Percentiles rank a stretch among this genome's conserved stretches.
Evolutionary conservation across 176 grass and related monocot genomes (phyloP).

Genomic region (Avena atlantica): DNA sequence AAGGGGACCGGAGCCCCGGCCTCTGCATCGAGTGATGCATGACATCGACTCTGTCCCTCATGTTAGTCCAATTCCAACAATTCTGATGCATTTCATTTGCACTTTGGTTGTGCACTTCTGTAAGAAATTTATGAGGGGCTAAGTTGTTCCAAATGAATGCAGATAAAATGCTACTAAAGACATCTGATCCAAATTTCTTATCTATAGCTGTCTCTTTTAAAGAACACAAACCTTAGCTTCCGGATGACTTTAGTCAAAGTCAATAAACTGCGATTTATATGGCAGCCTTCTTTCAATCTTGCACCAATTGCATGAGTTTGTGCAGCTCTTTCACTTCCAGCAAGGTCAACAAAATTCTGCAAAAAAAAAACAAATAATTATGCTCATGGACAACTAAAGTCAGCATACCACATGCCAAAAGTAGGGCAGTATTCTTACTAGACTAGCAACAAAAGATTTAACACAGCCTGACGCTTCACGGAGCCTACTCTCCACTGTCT

Average conservation of each 20-base stretch:
- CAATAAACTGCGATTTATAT: slow-evolving; percentile 95
- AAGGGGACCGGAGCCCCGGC: too few species aligned
- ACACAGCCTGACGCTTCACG: slow-evolving; percentile 87
- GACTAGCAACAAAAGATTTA: slow-evolving; percentile 93
- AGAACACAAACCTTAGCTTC: slow-evolving; percentile 75
- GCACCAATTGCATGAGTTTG: slow-evolving; percentile 93
- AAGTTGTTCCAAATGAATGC: slow-evolving; percentile 38
- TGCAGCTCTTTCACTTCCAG: slow-evolving; percentile 91
- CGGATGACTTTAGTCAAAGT: slow-evolving; percentile 97
- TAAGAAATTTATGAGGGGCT: slow-evolving; percentile 7
- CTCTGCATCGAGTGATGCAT: too few species aligned
- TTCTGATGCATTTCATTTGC: slow-evolving; percentile 19
- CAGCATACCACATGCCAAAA: slow-evolving; percentile 17
- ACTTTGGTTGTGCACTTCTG: not conserved
- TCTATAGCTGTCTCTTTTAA: not conserved
- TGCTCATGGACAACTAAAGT: slow-evolving; percentile 46
- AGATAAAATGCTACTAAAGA: slow-evolving; percentile 12
- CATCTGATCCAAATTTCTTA: slow-evolving; percentile 12
- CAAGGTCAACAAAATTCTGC: slow-evolving; percentile 99
- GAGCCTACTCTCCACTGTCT: slow-evolving; percentile 83
- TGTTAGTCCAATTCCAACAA: too few species aligned
- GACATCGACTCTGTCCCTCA: too few species aligned
- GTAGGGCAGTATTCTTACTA: slow-evolving; percentile 58
- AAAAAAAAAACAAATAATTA: slow-evolving; percentile 28
- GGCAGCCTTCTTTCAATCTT: slow-evolving; percentile 91